These are phyloP conservation scores for Aspergillus terreus DNA, from an alignment of 2,329 filamentous ascomycete species.

Conservation along the genomic window DNA sequence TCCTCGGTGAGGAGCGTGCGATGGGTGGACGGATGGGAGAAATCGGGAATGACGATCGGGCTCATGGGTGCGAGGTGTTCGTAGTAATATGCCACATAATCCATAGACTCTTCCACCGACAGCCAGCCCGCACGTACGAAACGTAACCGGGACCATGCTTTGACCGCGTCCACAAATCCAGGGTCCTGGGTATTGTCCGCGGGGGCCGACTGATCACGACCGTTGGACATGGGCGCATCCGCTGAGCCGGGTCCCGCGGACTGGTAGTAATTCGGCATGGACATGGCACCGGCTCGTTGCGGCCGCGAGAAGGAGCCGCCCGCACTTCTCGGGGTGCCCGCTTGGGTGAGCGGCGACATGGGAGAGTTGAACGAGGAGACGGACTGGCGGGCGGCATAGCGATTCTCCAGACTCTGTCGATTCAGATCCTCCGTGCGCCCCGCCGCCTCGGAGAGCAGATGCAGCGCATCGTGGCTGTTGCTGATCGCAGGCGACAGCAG, in stretches of 20 bases:
- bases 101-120: conserved; percentile 85
- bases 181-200: conserved; percentile 31
- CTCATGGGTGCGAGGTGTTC: conserved; percentile 86
- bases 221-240: conserved; percentile 26
- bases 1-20: conserved; percentile 79
- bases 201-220: conserved; percentile 23
- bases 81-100: conserved; percentile 96
- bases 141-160: conserved; percentile 85
- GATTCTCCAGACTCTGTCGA: conserved; percentile 48
- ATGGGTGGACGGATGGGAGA: conserved; percentile 76
- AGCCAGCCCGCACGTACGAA: conserved; percentile 98
- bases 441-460: conserved; percentile 84
- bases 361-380: conserved; percentile 38
- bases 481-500: conserved; percentile 68
- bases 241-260: conserved; percentile 21
- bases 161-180: conserved; percentile 62
- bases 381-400: conserved; percentile 35
- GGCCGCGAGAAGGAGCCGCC: conserved; percentile 34
- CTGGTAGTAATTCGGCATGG: conserved; percentile 51
- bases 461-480: conserved; percentile 87
- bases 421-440: conserved; percentile 48
- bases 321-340: conserved; percentile 31
- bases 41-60: conserved; percentile 88
- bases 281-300: conserved; percentile 42
- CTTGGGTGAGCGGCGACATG: conserved; percentile 34